Conservation (phyloP, 2,329 filamentous ascomycete genomes). For the Tolypocladium tropicale region DNA sequence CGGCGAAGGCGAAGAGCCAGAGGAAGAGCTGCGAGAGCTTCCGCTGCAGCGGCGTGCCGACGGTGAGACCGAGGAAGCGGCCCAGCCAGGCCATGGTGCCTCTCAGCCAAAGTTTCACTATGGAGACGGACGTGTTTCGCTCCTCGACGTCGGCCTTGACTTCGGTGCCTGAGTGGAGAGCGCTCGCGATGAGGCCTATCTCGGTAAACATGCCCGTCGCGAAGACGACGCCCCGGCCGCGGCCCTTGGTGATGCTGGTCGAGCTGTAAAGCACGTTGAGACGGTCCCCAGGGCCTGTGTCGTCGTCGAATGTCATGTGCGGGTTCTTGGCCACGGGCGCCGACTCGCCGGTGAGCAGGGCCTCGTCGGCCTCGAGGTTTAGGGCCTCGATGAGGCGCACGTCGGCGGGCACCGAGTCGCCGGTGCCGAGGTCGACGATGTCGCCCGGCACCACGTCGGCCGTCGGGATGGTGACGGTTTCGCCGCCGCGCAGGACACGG, state of each 20-base stretch:
- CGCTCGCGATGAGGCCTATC: conserved; percentile 48
- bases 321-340: conserved; percentile 48
- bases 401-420: conserved; percentile 52
- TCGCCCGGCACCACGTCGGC: conserved; percentile 46
- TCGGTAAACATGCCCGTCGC: conserved; percentile 52
- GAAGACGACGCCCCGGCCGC: conserved; percentile 49
- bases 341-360: conserved; percentile 54
- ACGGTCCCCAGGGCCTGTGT: conserved; percentile 42
- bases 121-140: conserved; percentile 40
- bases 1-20: conserved; percentile 51
- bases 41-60: conserved; percentile 59
- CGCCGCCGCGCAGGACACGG: conserved; percentile 30
- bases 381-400: conserved; percentile 46
- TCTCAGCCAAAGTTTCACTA: conserved; percentile 25
- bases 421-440: conserved; percentile 41
- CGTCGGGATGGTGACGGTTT: conserved; percentile 25
- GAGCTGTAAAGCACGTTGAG: conserved; percentile 54
- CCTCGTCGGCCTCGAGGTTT: conserved; percentile 60
- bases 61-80: conserved; percentile 36
- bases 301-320: conserved; percentile 27
- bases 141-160: conserved; percentile 24
- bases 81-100: conserved; percentile 32
- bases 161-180: conserved; percentile 33
- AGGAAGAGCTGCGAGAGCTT: conserved; percentile 62
- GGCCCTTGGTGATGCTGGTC: conserved; percentile 51